Evolutionary conservation across 129 eudicot genomes (phyloP).

Genomic region (Centrapalus pauciflorus): DNA sequence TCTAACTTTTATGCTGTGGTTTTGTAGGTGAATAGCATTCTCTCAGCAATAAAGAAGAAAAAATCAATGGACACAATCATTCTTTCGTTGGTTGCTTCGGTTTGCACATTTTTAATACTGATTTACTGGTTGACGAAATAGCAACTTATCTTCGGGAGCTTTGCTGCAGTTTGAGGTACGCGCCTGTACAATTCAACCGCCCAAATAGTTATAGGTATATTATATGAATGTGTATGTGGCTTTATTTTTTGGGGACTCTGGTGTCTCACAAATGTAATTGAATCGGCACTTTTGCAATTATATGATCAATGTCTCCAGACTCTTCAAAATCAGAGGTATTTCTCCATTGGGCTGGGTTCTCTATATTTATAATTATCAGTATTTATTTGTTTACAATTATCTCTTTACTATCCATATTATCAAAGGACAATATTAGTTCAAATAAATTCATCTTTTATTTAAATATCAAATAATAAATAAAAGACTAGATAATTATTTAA

Average conservation of each 20-base stretch:
- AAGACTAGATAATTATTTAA: too few relatives aligned
- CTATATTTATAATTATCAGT: too few relatives aligned
- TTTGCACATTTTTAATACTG: constrained; percentile 90
- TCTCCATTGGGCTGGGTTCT: too few relatives aligned
- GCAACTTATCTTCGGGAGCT: constrained; percentile 13
- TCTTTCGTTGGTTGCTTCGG: constrained; percentile 89
- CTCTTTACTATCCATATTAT: too few relatives aligned
- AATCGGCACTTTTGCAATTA: constrained; percentile 17
- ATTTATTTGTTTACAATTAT: too few relatives aligned
- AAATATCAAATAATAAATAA: too few relatives aligned
- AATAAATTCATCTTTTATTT: too few relatives aligned
- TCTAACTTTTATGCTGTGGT: background rate
- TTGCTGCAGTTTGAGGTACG: constrained; percentile 2
- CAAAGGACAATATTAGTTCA: too few relatives aligned
- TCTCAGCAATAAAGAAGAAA: constrained; percentile 89
- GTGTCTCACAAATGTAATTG: constrained; percentile 11
- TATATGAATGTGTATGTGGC: constrained; percentile 14
- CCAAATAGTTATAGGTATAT: constrained; percentile 22
- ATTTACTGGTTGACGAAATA: constrained; percentile 91
- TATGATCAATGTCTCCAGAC: constrained; percentile 20
- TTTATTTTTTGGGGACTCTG: constrained; percentile 14
- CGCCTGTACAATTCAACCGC: constrained; percentile 6
- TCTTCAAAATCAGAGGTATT: background rate
- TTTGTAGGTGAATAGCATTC: constrained; percentile 77
- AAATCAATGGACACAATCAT: constrained; percentile 97